phyloP scores from a whole-genome alignment of 306 rosid species.

The Begonia loranthoides region DNA sequence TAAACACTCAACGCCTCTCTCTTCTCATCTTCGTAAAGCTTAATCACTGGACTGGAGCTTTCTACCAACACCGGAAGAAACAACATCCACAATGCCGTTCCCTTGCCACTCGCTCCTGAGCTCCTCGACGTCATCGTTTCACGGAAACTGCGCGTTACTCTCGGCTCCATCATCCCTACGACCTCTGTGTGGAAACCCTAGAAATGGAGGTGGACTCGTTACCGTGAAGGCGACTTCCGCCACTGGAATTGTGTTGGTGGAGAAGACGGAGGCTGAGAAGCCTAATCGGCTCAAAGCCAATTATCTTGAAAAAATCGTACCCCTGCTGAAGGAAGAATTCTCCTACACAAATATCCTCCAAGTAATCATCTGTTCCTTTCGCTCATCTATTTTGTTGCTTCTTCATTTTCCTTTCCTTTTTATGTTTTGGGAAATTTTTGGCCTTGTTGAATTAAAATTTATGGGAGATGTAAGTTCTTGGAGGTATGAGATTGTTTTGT shows the following conservation, averaged over 20 bases:
- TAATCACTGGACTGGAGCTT: background rate
- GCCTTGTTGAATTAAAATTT: too few relatives aligned
- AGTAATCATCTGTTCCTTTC: constrained; percentile 18
- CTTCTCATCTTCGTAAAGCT: too few relatives aligned
- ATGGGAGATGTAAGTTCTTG: too few relatives aligned
- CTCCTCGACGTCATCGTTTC: constrained; percentile 56
- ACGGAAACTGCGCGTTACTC: constrained; percentile 33
- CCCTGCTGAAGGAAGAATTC: constrained; percentile 80
- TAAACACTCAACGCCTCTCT: too few relatives aligned
- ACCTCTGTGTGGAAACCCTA: constrained; percentile 15
- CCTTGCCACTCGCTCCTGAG: constrained; percentile 34
- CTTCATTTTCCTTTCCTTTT: background rate
- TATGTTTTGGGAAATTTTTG: too few relatives aligned
- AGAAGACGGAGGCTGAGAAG: constrained; percentile 66
- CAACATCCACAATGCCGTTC: constrained; percentile 36
- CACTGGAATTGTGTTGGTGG: constrained; percentile 47
- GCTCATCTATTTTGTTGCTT: background rate
- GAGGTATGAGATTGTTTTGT: too few relatives aligned
- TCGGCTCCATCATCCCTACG: constrained; percentile 16
- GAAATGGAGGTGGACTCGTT: constrained; percentile 16
- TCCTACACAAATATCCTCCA: constrained; percentile 54
- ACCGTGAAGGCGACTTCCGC: constrained; percentile 46
- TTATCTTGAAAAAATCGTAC: constrained; percentile 57
- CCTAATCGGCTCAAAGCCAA: constrained; percentile 43
- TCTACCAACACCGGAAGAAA: background rate